Conservation (phyloP, 2,329 filamentous ascomycete genomes). For the Pseudocercospora macadamiae region DNA sequence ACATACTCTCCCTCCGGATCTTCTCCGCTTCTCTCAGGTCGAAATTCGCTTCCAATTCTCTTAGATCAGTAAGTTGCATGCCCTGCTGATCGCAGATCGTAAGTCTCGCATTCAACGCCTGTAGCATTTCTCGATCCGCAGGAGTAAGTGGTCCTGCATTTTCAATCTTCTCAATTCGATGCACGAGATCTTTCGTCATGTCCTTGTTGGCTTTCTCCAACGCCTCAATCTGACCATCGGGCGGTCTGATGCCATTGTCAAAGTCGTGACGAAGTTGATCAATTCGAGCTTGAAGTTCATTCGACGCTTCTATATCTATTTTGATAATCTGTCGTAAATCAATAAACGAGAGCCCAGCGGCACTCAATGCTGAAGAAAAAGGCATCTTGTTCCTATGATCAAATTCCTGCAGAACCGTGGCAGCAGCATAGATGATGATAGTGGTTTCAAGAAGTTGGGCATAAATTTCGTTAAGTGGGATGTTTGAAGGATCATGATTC, state of each 20-base stretch:
- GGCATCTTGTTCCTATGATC: conserved; percentile 8
- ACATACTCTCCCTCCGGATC: conserved; percentile 8
- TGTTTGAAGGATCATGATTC: conserved; percentile 6
- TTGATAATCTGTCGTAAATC: conserved; percentile 27
- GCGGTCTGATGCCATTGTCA: conserved; percentile 15
- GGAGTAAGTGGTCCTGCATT: conserved; percentile 16
- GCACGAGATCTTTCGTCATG: conserved; percentile 28
- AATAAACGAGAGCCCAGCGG: conserved; percentile 20
- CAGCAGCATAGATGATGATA: background rate
- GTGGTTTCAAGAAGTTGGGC: background rate
- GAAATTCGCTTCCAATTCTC: conserved; percentile 22
- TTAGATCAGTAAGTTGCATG: conserved; percentile 28
- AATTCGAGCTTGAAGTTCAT: conserved; percentile 27
- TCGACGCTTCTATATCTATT: conserved; percentile 26
- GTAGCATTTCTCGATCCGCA: conserved; percentile 30
- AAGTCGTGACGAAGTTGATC: conserved; percentile 25
- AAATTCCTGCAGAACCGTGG: background rate
- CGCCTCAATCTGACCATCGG: conserved; percentile 17
- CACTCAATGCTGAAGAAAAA: conserved; percentile 17
- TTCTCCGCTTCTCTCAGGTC: conserved; percentile 12
- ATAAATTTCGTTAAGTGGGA: background rate
- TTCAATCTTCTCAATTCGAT: conserved; percentile 31
- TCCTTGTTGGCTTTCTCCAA: conserved; percentile 29
- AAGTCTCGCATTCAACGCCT: conserved; percentile 29
- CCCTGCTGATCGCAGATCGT: conserved; percentile 28